These are phyloP conservation scores for Tolypocladium inflatum DNA, from an alignment of 2,329 filamentous ascomycete genomes.

Conservation along the genomic window DNA sequence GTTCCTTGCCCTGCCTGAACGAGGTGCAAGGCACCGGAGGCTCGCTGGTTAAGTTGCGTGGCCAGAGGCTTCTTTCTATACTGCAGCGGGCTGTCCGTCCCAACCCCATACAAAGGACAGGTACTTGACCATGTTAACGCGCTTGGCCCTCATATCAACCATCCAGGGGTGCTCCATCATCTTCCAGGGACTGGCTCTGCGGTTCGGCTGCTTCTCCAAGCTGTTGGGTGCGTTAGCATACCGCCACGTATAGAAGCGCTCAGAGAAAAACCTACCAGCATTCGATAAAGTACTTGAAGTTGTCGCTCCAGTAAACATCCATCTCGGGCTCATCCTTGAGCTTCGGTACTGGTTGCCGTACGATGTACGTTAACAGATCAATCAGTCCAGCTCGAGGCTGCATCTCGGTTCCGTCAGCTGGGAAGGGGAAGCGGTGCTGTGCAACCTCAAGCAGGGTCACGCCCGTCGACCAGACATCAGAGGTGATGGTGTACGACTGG, in stretches of 20 bases:
- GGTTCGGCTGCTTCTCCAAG: slow-evolving; percentile 82
- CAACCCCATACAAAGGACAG: slow-evolving; percentile 94
- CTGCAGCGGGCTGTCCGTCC: slow-evolving; percentile 47
- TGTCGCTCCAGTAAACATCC: slow-evolving; percentile 88
- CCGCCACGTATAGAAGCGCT: not conserved
- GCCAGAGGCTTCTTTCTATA: not conserved
- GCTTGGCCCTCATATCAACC: slow-evolving; percentile 88
- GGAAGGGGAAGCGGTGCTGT: slow-evolving; percentile 96
- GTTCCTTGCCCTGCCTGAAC: too few species aligned
- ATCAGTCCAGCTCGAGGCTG: slow-evolving; percentile 88
- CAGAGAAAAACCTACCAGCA: slow-evolving; percentile 67
- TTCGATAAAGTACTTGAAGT: slow-evolving; percentile 98
- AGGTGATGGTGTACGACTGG: slow-evolving; percentile 96
- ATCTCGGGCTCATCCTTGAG: slow-evolving; percentile 89
- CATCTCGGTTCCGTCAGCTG: slow-evolving; percentile 91
- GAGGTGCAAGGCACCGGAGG: not conserved
- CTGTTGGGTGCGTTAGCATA: slow-evolving; percentile 36
- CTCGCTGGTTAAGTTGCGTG: not conserved
- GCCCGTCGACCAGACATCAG: slow-evolving; percentile 95
- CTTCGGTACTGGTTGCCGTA: slow-evolving; percentile 88
- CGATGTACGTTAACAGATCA: slow-evolving; percentile 93
- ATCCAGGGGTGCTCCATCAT: slow-evolving; percentile 99
- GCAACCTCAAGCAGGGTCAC: slow-evolving; percentile 98
- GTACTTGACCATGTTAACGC: slow-evolving; percentile 96
- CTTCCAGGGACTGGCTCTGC: slow-evolving; percentile 90